These are phyloP conservation scores for Pichia sp. DNA, from an alignment of 1,139 yeast species.

Conservation along the genomic window DNA sequence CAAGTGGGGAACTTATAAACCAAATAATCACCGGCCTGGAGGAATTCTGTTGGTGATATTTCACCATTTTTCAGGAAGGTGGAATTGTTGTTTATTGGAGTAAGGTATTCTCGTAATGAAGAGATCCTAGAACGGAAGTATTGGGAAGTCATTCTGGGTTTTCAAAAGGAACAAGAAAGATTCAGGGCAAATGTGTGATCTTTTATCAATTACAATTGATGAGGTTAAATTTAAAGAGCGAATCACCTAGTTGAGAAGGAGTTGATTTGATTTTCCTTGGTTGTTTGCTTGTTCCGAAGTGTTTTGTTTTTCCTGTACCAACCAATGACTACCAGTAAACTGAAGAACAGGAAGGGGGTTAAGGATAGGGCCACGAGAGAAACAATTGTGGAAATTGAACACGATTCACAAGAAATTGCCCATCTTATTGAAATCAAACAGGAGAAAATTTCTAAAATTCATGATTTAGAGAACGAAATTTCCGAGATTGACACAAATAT, in stretches of 20 bases:
- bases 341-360: neutral
- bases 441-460: conserved; percentile 4
- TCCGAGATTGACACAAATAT: conserved; percentile 5
- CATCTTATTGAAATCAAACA: conserved; percentile 8
- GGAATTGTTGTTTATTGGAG: conserved; percentile 81
- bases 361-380: neutral
- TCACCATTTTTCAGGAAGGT: conserved; percentile 83
- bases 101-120: conserved; percentile 81
- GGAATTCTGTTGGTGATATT: conserved; percentile 90
- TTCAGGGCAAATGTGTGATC: neutral
- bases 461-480: conserved; percentile 9
- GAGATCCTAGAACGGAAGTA: conserved; percentile 69
- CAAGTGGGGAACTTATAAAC: conserved; percentile 93
- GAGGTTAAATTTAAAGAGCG: neutral
- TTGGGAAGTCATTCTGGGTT: conserved; percentile 24
- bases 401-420: neutral
- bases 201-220: neutral
- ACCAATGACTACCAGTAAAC: neutral
- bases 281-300: neutral
- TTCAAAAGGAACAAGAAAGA: neutral
- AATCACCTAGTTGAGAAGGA: neutral
- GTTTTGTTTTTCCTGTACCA: neutral
- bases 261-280: neutral
- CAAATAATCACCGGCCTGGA: conserved; percentile 85
- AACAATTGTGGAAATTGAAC: neutral